Conservation (phyloP, 148 eudicot genomes). For the Rhododendron mucronatum region DNA sequence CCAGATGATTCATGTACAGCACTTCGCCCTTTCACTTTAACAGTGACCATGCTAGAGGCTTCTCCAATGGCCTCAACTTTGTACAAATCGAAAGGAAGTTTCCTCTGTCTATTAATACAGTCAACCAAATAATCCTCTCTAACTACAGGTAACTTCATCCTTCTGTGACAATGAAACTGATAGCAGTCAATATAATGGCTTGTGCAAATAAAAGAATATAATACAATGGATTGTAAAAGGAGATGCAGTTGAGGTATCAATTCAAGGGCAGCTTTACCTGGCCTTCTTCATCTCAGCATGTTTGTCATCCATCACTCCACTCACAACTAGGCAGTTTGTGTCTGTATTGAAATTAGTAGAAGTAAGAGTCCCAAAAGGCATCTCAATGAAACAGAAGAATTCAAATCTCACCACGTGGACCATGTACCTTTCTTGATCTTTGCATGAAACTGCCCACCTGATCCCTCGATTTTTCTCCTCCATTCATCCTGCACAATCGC, state of each 20-base stretch:
- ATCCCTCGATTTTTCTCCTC: slow-evolving; percentile 62
- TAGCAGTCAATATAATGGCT: slow-evolving; percentile 1
- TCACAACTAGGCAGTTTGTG: slow-evolving; percentile 80
- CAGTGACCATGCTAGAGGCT: slow-evolving; percentile 55
- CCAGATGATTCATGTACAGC: slow-evolving; percentile 85
- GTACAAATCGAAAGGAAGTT: slow-evolving; percentile 76
- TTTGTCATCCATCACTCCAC: slow-evolving; percentile 43
- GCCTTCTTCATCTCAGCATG: slow-evolving; percentile 83
- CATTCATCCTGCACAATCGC: slow-evolving; percentile 52
- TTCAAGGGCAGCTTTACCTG: slow-evolving; percentile 38
- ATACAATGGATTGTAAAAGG: slow-evolving; percentile 1
- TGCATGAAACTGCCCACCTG: slow-evolving; percentile 70
- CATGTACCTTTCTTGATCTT: slow-evolving; percentile 75
- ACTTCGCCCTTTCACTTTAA: slow-evolving; percentile 93
- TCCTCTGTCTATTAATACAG: slow-evolving; percentile 63
- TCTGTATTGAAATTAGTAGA: slow-evolving; percentile 9
- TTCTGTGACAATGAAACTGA: slow-evolving; percentile 44
- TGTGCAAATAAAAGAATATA: too few species aligned
- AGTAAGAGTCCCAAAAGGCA: slow-evolving; percentile 3
- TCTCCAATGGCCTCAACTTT: slow-evolving; percentile 69
- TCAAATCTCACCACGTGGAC: background rate
- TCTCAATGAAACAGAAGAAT: slow-evolving; percentile 5
- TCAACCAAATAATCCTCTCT: slow-evolving; percentile 83
- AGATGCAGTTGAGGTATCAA: background rate
- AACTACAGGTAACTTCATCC: slow-evolving; percentile 86